phyloP scores from a whole-genome alignment of 2,329 filamentous ascomycete genomes.

The Colletotrichum somersetense region DNA sequence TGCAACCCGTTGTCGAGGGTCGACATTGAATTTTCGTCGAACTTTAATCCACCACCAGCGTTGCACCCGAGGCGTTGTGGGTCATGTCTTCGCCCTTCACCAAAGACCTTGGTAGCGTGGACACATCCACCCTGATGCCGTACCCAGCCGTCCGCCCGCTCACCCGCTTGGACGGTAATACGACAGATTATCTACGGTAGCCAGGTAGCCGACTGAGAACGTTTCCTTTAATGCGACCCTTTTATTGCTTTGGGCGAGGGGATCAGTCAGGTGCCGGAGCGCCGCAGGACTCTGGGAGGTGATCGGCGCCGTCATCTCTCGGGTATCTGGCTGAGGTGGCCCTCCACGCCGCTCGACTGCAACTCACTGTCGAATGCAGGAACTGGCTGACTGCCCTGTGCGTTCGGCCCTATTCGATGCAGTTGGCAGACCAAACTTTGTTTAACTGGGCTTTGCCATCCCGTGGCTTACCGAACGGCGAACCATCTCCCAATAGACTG shows the following conservation, averaged over 20 bases:
- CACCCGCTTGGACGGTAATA: slow-evolving; percentile 33
- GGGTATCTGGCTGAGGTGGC: slow-evolving; percentile 43
- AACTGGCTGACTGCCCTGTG: slow-evolving; percentile 26
- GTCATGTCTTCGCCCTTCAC: slow-evolving; percentile 22
- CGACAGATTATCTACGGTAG: slow-evolving; percentile 37
- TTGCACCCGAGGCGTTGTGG: slow-evolving; percentile 36
- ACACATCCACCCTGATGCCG: slow-evolving; percentile 38
- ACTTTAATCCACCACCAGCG: slow-evolving; percentile 31
- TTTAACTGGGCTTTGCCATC: slow-evolving; percentile 7
- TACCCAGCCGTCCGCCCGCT: slow-evolving; percentile 27
- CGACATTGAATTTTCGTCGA: slow-evolving; percentile 21
- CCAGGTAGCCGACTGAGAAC: slow-evolving; percentile 28
- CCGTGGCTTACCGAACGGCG: slow-evolving; percentile 13
- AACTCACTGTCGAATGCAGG: slow-evolving; percentile 30
- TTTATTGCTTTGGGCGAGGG: slow-evolving; percentile 25
- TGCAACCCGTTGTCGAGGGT: slow-evolving; percentile 16
- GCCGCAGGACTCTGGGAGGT: slow-evolving; percentile 29
- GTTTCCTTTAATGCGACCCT: slow-evolving; percentile 40
- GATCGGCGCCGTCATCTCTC: slow-evolving; percentile 44
- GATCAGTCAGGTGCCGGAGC: slow-evolving; percentile 41
- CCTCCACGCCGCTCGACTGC: slow-evolving; percentile 35
- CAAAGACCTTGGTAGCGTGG: slow-evolving; percentile 30
- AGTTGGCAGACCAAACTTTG: slow-evolving; percentile 12
- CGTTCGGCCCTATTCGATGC: slow-evolving; percentile 37
- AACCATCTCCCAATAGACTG: slow-evolving; percentile 26